Evolutionary conservation across 2,329 filamentous ascomycete genomes (phyloP), one percentile per base, ranked within the genome.

Genomic region (Dactylellina drechsleri): DNA sequence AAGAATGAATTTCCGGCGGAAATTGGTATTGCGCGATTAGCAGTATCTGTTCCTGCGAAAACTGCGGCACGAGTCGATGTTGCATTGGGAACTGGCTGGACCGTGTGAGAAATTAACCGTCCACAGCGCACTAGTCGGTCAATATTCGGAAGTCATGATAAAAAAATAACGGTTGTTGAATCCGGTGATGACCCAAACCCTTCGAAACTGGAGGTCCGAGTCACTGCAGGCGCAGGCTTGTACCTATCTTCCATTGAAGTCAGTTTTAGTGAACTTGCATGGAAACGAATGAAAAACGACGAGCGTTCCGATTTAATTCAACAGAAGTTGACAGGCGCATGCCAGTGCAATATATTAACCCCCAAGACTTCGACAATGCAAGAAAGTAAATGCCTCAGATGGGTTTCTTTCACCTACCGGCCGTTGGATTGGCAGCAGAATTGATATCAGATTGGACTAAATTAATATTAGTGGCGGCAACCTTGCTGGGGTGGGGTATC

Each of bases 1-100:
- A 23, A 23, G 20, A 28, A 23, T n/a, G 43, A 18, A 47, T 47
- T n/a, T n/a, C 43, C 16, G 20, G 1, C 15, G 10, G 45, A 50
- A 47, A 41, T 70, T 43, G 57, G 57, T 41, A 62, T 45, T 50
- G 57, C 50, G 26, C 56, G 15, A 7, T 28, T 61, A 2, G 66
- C 45, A 26, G 36, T 28, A 45, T 23, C 41, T 12, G 12, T 70
- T 49, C 47, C 57, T 3, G 62, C 52, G 16, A 47, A 16, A 28
- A 49, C 52, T 58, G 18, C 43, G 28, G 52, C 13, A 5, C 12
- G n/a, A 56, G 53, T 56, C 2, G 13, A 36, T 13, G 18, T 36
- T 31, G 23, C 23, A 36, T 56, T 18, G 23, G 43, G 5, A 12
- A 18, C 10, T 5, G 10, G 6, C 31, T 5, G 31, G 31, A 1